Evolutionary conservation across 1,139 yeast genomes (phyloP), one percentile per base, ranked within the genome.

Genomic region (Saccharomyces hybrid): DNA sequence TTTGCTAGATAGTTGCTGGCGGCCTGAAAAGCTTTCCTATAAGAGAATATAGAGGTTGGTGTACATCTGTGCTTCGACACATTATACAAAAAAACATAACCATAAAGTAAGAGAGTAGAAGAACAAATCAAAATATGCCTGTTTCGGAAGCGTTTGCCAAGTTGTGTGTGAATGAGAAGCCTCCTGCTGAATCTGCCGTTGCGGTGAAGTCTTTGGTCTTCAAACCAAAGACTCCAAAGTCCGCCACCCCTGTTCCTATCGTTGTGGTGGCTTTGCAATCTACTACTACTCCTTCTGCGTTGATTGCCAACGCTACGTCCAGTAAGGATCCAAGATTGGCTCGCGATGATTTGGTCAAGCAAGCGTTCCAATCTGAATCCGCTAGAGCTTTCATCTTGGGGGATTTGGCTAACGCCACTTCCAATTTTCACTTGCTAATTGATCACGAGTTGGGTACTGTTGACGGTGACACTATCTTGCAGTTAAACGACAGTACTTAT

Each of bases 281-380:
- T 2, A 86, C 96, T 6, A 75, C 76, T 51, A 88, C 96, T 42
- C 89, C 96, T 51, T 72, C 85, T 5, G 75, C 78, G 26, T 66
- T 77, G 32, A 78, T 89, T 58, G 91, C 96, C 50, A 75, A 78
- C 57, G 78, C 83, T 48, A 87, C 90, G 16, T 78, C 76, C 51
- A 88, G 81, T 51, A 90, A 89, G 73, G 96, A 89, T 59, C 95
- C 96, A 60, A 81, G 96, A 71, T 75, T 88, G 65, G 97, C 96
- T 53, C 83, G 83, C 62, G 91, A 88, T 59, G 96, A 86, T 55
- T 76, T 89, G 61, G 83, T 88, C 48, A 75, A 76, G 58, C 82
- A 83, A 63, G 80, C 85, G 67, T 88, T 89, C 66, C 75, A 78
- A 42, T 76, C 81, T 51, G 63, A 59, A 11, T 65, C 82, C 34